Percentiles rank a stretch among this genome's conserved stretches.
These are phyloP conservation scores for Rhodotorula taiwanensis DNA, from an alignment of 768 basidiomycete species.

Conservation along the genomic window DNA sequence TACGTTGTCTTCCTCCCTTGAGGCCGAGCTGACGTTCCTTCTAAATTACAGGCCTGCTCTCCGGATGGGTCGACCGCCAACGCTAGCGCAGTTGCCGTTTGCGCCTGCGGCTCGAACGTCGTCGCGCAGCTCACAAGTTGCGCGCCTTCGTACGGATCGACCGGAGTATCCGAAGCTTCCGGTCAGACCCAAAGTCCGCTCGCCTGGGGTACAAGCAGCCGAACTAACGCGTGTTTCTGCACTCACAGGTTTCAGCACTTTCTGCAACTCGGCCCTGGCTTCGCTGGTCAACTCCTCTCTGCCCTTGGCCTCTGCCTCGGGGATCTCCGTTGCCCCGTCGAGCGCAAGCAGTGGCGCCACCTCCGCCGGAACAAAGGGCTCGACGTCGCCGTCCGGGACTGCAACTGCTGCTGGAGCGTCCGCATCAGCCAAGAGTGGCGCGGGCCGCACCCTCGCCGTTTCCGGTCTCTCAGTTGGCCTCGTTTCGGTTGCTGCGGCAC, in stretches of 20 bases:
- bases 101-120: constrained; percentile 2
- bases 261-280: constrained; percentile 16
- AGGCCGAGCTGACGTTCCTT: not conserved
- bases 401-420: too few species aligned
- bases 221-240: not conserved
- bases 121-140: constrained; percentile 3
- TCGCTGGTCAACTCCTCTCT: constrained; percentile 3
- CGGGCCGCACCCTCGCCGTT: too few species aligned
- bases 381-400: too few species aligned
- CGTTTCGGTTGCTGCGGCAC: too few species aligned
- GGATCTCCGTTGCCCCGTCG: not conserved
- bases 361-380: too few species aligned
- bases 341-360: too few species aligned
- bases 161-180: not conserved
- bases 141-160: constrained; percentile 5
- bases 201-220: not conserved
- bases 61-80: not conserved
- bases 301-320: constrained; percentile 13
- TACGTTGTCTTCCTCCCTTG: not conserved
- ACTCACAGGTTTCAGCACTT: constrained; percentile 13
- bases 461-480: too few species aligned
- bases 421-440: too few species aligned
- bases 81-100: constrained; percentile 3
- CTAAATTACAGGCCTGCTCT: not conserved
- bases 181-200: constrained; percentile 7